Percentiles rank a stretch among this genome's conserved stretches.
These are phyloP conservation scores for Elsinoe ampelina DNA, from an alignment of 2,329 filamentous ascomycete species.

Conservation along the genomic window DNA sequence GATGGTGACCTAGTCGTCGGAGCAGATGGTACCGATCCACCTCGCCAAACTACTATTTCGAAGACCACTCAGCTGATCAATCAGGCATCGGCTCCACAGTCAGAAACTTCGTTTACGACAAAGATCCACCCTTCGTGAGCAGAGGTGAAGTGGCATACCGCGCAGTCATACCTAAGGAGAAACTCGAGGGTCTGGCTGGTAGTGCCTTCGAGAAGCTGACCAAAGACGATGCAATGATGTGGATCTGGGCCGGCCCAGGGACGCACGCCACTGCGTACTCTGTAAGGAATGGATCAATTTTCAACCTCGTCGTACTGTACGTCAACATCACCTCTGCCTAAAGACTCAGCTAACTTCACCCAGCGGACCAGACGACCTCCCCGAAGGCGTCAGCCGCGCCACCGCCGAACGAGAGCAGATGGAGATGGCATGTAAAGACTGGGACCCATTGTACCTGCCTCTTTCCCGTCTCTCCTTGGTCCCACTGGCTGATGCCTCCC, in stretches of 20 bases:
- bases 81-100: constrained; percentile 1
- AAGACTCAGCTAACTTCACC: not conserved
- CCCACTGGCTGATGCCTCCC: not conserved
- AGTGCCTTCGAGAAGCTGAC: not conserved
- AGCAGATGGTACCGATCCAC: not conserved
- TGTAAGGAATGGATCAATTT: not conserved
- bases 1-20: not conserved
- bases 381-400: constrained; percentile 2
- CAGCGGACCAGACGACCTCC: constrained; percentile 8
- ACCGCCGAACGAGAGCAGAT: constrained; percentile 1
- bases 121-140: not conserved
- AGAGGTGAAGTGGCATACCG: constrained; percentile 8
- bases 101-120: not conserved
- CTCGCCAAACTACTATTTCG: too few species aligned
- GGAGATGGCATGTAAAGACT: constrained; percentile 7
- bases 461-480: not conserved
- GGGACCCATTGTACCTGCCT: not conserved
- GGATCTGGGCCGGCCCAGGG: not conserved
- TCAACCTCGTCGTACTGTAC: constrained; percentile 4
- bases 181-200: not conserved
- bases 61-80: not conserved
- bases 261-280: not conserved
- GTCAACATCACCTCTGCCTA: not conserved
- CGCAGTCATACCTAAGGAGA: not conserved
- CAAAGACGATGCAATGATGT: not conserved